Conservation (phyloP, 371 early-diverging fungal genomes). For the Mortierella sp. region DNA sequence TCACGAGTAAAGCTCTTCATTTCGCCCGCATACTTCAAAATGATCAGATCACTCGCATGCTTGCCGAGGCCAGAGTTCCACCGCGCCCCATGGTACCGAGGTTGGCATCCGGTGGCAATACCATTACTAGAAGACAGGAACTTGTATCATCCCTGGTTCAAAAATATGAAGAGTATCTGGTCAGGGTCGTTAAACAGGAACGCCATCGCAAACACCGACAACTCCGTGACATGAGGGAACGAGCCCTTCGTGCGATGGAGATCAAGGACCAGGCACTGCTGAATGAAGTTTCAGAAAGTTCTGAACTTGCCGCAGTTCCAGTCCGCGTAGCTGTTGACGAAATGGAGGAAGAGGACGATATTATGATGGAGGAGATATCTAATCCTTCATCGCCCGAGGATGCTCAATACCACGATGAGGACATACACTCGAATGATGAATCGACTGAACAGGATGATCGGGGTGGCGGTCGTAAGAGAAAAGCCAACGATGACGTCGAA, state of each 20-base stretch:
- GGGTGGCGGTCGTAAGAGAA: constrained; percentile 28
- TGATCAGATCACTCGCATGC: constrained; percentile 11
- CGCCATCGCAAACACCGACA: constrained; percentile 10
- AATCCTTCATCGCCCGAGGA: constrained; percentile 46
- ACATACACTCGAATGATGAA: constrained; percentile 38
- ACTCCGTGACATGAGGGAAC: constrained; percentile 22
- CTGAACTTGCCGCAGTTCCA: neutral
- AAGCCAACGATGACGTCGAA: constrained; percentile 8
- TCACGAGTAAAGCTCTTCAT: constrained; percentile 23
- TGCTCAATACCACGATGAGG: constrained; percentile 21
- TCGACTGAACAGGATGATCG: constrained; percentile 1
- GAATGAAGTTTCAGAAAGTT: neutral
- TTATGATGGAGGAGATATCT: constrained; percentile 48
- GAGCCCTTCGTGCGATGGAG: constrained; percentile 16
- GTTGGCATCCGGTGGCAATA: neutral
- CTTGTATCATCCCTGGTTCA: constrained; percentile 17
- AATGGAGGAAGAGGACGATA: constrained; percentile 45
- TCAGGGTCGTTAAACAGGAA: constrained; percentile 28
- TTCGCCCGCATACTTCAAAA: constrained; percentile 26
- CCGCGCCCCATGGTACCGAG: constrained; percentile 39
- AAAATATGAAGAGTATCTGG: constrained; percentile 21
- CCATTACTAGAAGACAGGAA: constrained; percentile 4
- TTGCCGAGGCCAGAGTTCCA: constrained; percentile 26
- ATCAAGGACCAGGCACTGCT: constrained; percentile 13
- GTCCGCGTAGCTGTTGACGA: constrained; percentile 15